Base-by-base conservation (phyloP, 2,329 filamentous ascomycete genomes). In the Parascedosporium putredinis region DNA sequence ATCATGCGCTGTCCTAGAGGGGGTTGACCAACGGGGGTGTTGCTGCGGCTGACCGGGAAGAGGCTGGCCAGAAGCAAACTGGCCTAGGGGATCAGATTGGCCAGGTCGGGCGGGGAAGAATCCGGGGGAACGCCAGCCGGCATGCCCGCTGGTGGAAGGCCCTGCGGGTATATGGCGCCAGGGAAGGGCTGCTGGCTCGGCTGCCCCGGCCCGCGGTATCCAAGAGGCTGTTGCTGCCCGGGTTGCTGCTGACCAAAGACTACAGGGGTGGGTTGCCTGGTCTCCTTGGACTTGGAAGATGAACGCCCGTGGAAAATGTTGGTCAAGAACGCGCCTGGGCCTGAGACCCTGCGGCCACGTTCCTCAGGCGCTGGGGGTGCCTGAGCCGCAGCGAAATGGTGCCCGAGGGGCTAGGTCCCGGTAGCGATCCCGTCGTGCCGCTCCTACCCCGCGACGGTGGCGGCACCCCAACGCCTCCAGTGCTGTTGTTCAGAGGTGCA, bases 271-370 rank as follows among this genome's bases (percentile, higher is more conserved):
- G 27, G 27, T 9, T 22, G 25, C 29, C 20, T 12, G 50, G 44
- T 18, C 14, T 59, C 58, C 29, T 51, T 47, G 2, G 50, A 51
- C 47, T 53, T 58, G 10, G 56, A 57, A 3, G 57, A 52, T 4
- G 55, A 52, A 16, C 56, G 47, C 45, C 53, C 54, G 12, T 54
- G 51, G 44, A 60, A 56, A 2, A 60, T 51, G 14, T 55, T 55
- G 5, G 56, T 54, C 33, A 60, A 44, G 38, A 60, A 55, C 5
- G 51, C 55, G 3, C 57, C 53, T 2, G 53, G 52, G 4, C 58
- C 57, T 5, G 53, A 51, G 40, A 57, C 55, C 2, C 58, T 52
- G 10, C 58, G 54, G 18, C 57, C 56, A 2, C 58, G 53, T 10
- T 56, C 58, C 24, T 59, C 58, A 3, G 3, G 20, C 12, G 14